Base-by-base conservation (phyloP, 2,329 filamentous ascomycete species). In the Microsporum audouinii region DNA sequence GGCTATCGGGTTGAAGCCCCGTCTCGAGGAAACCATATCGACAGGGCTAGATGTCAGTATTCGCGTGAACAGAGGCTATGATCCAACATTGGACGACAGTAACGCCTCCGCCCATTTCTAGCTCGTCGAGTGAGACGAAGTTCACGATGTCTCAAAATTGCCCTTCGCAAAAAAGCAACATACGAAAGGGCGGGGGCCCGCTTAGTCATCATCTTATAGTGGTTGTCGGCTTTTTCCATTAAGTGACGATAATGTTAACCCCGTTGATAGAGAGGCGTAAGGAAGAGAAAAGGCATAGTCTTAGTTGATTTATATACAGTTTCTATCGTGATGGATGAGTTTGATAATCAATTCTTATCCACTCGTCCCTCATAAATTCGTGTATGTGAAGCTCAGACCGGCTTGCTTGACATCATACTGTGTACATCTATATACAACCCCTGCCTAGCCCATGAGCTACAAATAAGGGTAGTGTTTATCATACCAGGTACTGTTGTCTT, bases 1-100 rank as follows among this genome's bases (percentile, higher is more conserved):
- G 63, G 85, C 86, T 69, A 96, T 65, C 39, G 77, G 77, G 63
- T 79, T 79, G 64, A 68, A 70, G 45, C 68, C 65, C 29, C 65
- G 65, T 63, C 66, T 70, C 53, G 65, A 60, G 61, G 65, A 65
- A 67, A 72, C 70, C 74, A 76, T 76, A 5, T 55, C 45, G 60
- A 33, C 17, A 41, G 17, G 23, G 17, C 29, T 58, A 55, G 31
- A 12, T 55, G 23, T 34, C 6, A 7, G n/a, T 55, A 27, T 55
- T 36, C 51, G 29, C 31, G 8, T 17, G 51, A 55, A 12, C 31
- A 55, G 31, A 55, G 33, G 51, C 10, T 55, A 36, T 29, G 29
- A 36, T 36, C 33, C 51, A 34, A 34, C 23, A 55, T 23, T n/a
- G 51, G 31, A 55, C 14, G 17, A 12, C 51, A 36, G 27, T 36